Percentiles rank a stretch among this genome's conserved stretches.
phyloP scores from a whole-genome alignment of 2,329 filamentous ascomycete genomes.

The Trichoderma koningii region DNA sequence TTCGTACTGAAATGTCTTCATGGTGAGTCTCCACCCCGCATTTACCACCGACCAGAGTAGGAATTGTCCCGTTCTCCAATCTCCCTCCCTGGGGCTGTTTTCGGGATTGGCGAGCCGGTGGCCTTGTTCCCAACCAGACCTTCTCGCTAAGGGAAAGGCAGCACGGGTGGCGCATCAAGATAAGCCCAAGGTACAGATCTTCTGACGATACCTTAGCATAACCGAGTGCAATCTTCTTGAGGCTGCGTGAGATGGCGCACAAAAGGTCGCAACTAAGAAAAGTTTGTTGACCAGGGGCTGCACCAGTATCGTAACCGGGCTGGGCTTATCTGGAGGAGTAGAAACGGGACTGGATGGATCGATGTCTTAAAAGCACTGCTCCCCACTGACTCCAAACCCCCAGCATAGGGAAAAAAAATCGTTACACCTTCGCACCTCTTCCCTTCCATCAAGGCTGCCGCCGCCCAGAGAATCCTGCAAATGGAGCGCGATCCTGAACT shows the following conservation, averaged over 20 bases:
- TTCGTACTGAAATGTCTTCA: not conserved
- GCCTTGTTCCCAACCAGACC: not conserved
- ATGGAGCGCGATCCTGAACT: constrained; percentile 22
- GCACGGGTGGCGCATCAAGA: constrained; percentile 3
- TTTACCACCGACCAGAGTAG: constrained; percentile 5
- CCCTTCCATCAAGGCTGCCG: not conserved
- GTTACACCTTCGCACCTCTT: not conserved
- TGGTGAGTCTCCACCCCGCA: constrained; percentile 12
- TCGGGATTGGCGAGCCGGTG: not conserved
- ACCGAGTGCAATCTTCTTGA: not conserved
- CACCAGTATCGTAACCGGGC: not conserved
- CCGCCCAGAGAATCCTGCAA: not conserved
- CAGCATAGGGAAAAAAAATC: not conserved
- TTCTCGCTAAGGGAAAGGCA: constrained; percentile 14
- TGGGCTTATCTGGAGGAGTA: constrained; percentile 11
- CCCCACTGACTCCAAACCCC: not conserved
- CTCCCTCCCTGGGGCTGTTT: constrained; percentile 6
- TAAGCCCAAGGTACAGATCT: constrained; percentile 5
- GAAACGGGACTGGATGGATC: not conserved
- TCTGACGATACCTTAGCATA: no score
- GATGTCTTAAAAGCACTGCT: constrained; percentile 1
- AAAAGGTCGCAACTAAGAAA: constrained; percentile 6
- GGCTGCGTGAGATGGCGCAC: constrained; percentile 21
- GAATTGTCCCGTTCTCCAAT: not conserved
- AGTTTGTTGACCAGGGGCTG: not conserved